Base-by-base conservation (phyloP, 495 filamentous ascomycete species). In the Neurospora hispaniola region DNA sequence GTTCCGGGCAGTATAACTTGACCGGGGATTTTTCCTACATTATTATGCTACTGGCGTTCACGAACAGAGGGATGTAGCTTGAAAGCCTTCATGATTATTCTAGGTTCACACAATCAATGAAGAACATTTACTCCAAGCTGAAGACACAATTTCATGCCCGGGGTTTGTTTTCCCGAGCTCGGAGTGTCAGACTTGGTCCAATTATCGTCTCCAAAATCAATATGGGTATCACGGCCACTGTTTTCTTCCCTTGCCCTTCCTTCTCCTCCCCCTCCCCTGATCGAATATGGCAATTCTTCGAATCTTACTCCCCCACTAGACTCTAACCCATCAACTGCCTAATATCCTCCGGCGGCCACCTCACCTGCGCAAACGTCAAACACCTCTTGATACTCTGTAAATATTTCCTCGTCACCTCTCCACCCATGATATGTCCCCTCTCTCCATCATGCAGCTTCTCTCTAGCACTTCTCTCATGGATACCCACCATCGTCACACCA, bases 401-500 rank as follows among this genome's bases (percentile, higher is more conserved):
- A 75, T 94, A 97, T 85, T 98, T 98, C 74, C 96, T 86, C 69
- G 96, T 99, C 40, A 90, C 88, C 84, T 99, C 96, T 79, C 98
- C 94, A 73, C 93, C 94, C 89, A 99, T 93, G 78, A 99, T 97
- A 81, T 99, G 96, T 7, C 94, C 96, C 74, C 93, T 88, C 78
- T 94, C 91, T 75, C 93, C 94, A 80, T 94, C 88, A 79, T 98
- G 94, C 68, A 99, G 85, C 83, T 98, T 98, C 82, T 99, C 96
- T 44, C 96, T 88, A 7, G 96, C 95, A 66, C 90, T 93, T 74
- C 96, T 90, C 84, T 98, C 96, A 88, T 99, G 96, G 78, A 99
- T 99, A 85, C 96, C 96, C 75, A 99, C 96, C 96, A 98, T 98
- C 77, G 96, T 99, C 40, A 99, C 96, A 82, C 96, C 96, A 80